Percentiles rank a stretch among this genome's conserved stretches.
Conservation (phyloP, 176 grass and related monocot genomes). For the Triticum monococcum region DNA sequence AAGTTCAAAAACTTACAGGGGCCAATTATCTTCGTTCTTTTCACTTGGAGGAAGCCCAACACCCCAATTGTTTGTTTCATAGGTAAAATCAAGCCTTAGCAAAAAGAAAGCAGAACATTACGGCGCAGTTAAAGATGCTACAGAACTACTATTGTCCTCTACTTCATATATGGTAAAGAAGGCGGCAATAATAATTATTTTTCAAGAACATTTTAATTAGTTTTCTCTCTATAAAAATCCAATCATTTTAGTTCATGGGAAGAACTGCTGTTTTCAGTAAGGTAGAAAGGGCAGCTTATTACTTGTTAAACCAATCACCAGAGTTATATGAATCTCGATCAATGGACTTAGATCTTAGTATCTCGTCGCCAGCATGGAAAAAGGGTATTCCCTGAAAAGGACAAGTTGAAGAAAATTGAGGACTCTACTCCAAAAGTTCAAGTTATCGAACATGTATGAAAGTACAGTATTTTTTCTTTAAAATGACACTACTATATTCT, state of each 20-base stretch:
- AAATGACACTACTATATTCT: background rate
- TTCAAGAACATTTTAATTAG: background rate
- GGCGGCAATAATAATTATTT: background rate
- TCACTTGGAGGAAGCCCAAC: conserved; percentile 88
- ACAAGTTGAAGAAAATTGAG: conserved; percentile 8
- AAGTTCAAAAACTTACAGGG: conserved; percentile 51
- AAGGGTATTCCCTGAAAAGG: conserved; percentile 86
- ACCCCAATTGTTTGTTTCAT: conserved; percentile 94
- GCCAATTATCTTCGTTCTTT: conserved; percentile 89
- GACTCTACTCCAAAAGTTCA: background rate
- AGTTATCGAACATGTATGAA: background rate
- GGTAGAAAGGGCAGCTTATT: conserved; percentile 16
- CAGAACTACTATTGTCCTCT: background rate
- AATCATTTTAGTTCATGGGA: background rate
- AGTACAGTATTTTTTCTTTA: background rate
- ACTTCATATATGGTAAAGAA: conserved; percentile 8
- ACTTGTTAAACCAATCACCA: conserved; percentile 99
- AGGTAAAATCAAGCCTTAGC: conserved; percentile 85
- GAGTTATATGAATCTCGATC: conserved; percentile 97
- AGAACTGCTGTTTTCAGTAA: conserved; percentile 18
- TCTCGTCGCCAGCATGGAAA: conserved; percentile 95
- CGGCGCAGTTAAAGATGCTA: background rate
- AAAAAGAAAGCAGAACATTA: conserved; percentile 36
- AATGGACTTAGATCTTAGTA: conserved; percentile 88
- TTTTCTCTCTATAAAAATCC: background rate